Conservation (phyloP, 257 asterid genomes). For the Solanum sitiens region DNA sequence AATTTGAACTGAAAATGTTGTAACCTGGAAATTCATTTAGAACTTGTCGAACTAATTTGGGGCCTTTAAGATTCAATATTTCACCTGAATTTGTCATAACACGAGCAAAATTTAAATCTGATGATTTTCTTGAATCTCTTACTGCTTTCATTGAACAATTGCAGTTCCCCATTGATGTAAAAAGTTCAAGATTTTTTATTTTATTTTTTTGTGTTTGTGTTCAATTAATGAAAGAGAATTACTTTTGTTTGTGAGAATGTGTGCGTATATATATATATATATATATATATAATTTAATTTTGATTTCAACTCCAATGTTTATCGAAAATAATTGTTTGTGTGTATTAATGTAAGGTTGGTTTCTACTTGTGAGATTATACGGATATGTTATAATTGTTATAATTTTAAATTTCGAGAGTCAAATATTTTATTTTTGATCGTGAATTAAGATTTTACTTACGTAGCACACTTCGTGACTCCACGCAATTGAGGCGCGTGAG, state of each 20-base stretch:
- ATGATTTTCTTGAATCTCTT: constrained; percentile 14
- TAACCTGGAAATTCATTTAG: constrained; percentile 23
- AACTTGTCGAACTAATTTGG: constrained; percentile 26
- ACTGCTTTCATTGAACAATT: constrained; percentile 41
- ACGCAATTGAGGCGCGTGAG: no score
- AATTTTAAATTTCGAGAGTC: not conserved
- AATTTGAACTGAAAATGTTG: constrained; percentile 12
- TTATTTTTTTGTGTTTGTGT: not conserved
- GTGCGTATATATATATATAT: constrained; percentile 10
- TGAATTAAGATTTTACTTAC: not conserved
- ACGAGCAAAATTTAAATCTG: constrained; percentile 3
- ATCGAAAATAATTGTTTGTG: not conserved
- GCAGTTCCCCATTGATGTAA: constrained; percentile 53
- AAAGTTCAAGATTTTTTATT: not conserved
- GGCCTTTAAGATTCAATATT: constrained; percentile 21
- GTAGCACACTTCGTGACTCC: no score
- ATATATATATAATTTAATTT: not conserved
- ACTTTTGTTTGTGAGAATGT: not conserved
- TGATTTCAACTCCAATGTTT: not conserved
- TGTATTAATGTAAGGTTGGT: rapidly evolving
- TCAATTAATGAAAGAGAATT: not conserved
- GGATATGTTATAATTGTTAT: no score
- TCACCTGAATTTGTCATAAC: constrained; percentile 31
- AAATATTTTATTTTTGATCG: not conserved
- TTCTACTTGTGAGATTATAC: not conserved